Percentiles rank a stretch among this genome's conserved stretches.
These are phyloP conservation scores for Sporothrix dimorphospora DNA, from an alignment of 2,329 filamentous ascomycete species.

Conservation along the genomic window DNA sequence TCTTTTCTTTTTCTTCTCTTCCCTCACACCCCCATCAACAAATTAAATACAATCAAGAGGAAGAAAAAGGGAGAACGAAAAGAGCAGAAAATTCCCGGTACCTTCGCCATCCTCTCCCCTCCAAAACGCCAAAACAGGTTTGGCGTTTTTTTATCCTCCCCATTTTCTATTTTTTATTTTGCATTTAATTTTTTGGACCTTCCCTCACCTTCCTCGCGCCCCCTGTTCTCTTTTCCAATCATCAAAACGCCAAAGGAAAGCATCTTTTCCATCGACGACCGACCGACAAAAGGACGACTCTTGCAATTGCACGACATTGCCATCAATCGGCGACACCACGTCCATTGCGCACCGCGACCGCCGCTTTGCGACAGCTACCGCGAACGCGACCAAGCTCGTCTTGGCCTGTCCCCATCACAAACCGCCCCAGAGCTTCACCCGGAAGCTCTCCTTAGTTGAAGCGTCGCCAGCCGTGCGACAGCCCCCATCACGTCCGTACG, in stretches of 20 bases:
- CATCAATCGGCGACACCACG: not conserved
- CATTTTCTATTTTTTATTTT: conserved; percentile 14
- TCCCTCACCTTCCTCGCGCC: conserved; percentile 1
- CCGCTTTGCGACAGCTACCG: conserved; percentile 2
- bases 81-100: conserved; percentile 12
- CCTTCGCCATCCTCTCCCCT: not conserved
- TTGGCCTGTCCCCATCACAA: conserved; percentile 7
- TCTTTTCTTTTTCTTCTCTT: not conserved
- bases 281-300: not conserved
- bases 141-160: conserved; percentile 24
- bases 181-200: not conserved
- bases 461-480: conserved; percentile 9
- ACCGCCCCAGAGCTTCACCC: not conserved
- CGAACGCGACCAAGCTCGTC: conserved; percentile 19
- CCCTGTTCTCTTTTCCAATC: not conserved
- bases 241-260: conserved; percentile 11
- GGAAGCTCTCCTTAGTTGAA: conserved; percentile 3
- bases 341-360: not conserved
- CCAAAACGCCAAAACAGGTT: conserved; percentile 27
- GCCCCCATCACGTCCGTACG: not conserved
- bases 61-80: conserved; percentile 9
- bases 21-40: not conserved
- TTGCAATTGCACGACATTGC: not conserved
- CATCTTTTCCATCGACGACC: not conserved
- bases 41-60: conserved; percentile 1